Conservation (phyloP, 345 rosid genomes). For the Arabidopsis arenosa region DNA sequence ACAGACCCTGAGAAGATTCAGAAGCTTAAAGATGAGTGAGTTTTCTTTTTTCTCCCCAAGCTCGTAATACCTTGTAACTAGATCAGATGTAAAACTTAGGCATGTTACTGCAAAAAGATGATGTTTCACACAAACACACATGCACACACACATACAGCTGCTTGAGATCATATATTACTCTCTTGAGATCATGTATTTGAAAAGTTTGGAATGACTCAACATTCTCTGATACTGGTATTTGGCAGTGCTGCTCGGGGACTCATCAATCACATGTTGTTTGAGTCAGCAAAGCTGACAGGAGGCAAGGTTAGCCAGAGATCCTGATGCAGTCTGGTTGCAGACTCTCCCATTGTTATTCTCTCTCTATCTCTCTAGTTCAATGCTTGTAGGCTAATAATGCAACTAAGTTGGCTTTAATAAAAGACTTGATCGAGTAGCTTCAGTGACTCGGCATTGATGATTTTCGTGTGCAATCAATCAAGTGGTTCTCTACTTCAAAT, state of each 20-base stretch:
- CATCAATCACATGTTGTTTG: conserved; percentile 85
- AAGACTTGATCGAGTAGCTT: conserved; percentile 22
- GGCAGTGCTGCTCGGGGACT: conserved; percentile 97
- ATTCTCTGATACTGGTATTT: conserved; percentile 33
- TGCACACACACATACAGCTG: background rate
- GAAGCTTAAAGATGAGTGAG: conserved; percentile 90
- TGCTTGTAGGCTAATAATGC: conserved; percentile 32
- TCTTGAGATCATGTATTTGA: conserved; percentile 13
- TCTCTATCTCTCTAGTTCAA: conserved; percentile 29
- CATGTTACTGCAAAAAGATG: conserved; percentile 2
- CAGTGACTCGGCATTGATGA: conserved; percentile 10
- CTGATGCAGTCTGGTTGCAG: conserved; percentile 36
- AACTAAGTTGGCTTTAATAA: conserved; percentile 12
- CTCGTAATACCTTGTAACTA: background rate
- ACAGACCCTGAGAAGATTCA: conserved; percentile 90
- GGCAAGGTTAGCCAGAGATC: conserved; percentile 68
- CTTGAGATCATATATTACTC: conserved; percentile 8
- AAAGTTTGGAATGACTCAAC: conserved; percentile 14
- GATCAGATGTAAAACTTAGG: conserved; percentile 9
- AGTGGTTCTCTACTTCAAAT: conserved; percentile 22
- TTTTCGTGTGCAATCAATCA: conserved; percentile 26
- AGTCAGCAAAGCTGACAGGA: conserved; percentile 79
- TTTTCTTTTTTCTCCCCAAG: conserved; percentile 16
- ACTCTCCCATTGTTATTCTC: background rate
- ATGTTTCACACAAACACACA: conserved; percentile 16